Evolutionary conservation across 805 yeast genomes (phyloP).

Genomic region (Ogataea nitratoaversa): DNA sequence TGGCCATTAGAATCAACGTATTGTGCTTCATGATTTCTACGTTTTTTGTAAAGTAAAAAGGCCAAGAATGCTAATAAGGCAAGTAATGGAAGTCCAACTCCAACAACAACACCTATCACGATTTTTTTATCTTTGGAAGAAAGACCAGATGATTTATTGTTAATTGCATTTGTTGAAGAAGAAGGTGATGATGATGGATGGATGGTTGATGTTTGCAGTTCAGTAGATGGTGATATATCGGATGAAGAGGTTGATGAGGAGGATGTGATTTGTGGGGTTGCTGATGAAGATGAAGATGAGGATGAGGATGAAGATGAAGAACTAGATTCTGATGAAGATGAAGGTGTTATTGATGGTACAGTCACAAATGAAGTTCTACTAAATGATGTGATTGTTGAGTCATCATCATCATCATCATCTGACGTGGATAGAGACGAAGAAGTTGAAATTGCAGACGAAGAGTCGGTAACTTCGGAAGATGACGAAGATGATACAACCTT

Average conservation of each 20-base stretch:
- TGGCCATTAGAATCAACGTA: conserved; percentile 33
- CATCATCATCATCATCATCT: too few relatives aligned
- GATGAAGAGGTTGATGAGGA: conserved; percentile 1
- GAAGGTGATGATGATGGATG: conserved; percentile 1
- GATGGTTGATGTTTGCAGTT: neutral
- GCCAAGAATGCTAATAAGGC: conserved; percentile 22
- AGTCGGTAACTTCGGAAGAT: too few relatives aligned
- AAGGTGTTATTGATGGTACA: neutral
- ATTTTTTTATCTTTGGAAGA: conserved; percentile 47
- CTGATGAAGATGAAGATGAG: conserved; percentile 3
- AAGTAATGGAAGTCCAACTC: conserved; percentile 64
- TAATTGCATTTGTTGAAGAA: neutral
- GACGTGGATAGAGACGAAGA: conserved; percentile 2
- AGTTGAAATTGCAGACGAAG: too few relatives aligned
- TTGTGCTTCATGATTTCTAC: conserved; percentile 17
- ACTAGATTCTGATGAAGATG: conserved; percentile 1
- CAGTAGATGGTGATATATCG: neutral
- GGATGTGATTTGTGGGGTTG: conserved; percentile 3
- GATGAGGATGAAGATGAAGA: conserved; percentile 5
- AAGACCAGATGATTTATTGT: conserved; percentile 34
- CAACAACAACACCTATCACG: conserved; percentile 67
- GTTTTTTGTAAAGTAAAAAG: conserved; percentile 15
- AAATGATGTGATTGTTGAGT: too few relatives aligned
- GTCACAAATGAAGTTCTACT: neutral
- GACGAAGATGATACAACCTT: too few relatives aligned